phyloP scores from a whole-genome alignment of 2,329 filamentous ascomycete species.

The Gyromitra esculenta region DNA sequence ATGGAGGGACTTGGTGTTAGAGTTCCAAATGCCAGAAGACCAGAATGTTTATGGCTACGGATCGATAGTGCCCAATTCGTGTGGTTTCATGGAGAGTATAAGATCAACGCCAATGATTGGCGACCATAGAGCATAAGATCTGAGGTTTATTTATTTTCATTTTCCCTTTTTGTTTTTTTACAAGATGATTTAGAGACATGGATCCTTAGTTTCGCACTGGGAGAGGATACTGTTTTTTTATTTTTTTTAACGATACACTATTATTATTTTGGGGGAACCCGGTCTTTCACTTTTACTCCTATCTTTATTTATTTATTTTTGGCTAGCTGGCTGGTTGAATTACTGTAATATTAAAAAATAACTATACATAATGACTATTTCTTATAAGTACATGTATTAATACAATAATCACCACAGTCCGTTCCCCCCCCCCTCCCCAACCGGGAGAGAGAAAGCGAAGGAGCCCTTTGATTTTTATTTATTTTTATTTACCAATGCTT shows the following conservation, averaged over 20 bases:
- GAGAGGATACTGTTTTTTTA: background rate
- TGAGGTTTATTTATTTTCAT: background rate
- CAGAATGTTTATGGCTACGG: constrained; percentile 8
- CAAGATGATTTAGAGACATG: constrained; percentile 15
- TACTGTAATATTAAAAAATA: constrained; percentile 21
- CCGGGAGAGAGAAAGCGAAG: background rate
- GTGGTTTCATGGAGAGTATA: constrained; percentile 22
- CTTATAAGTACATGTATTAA: background rate
- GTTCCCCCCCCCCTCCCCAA: background rate
- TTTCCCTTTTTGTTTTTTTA: background rate
- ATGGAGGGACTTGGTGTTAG: constrained; percentile 80
- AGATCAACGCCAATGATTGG: constrained; percentile 23
- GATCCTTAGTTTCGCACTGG: constrained; percentile 42
- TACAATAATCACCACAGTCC: constrained; percentile 2
- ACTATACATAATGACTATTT: background rate
- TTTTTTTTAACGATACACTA: constrained; percentile 7
- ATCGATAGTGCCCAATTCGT: constrained; percentile 9
- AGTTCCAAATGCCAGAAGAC: constrained; percentile 20
- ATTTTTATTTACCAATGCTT: no score
- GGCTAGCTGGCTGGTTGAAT: constrained; percentile 22
- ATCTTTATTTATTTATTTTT: constrained; percentile 6
- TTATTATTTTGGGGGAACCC: background rate
- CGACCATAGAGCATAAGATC: constrained; percentile 23
- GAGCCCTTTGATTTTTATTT: background rate
- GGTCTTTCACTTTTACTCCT: background rate